Evolutionary conservation across 768 basidiomycete genomes (phyloP).

Genomic region (Sarcodon sp.): DNA sequence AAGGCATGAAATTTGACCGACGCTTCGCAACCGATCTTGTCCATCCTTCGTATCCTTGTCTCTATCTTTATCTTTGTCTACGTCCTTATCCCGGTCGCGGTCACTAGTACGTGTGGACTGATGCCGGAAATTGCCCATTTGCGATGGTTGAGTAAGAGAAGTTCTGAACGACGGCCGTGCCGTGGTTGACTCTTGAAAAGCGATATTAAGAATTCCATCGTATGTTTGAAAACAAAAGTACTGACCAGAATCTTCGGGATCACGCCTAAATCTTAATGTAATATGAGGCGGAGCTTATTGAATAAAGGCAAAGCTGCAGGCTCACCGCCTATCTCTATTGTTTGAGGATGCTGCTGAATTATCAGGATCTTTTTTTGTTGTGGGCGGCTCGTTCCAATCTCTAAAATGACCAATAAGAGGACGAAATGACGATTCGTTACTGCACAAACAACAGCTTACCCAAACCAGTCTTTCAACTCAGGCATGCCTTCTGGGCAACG

Average conservation of each 20-base stretch:
- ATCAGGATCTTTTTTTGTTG: slow-evolving; percentile 62
- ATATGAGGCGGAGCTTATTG: too few relatives aligned
- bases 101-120: slow-evolving; percentile 65
- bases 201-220: slow-evolving; percentile 24
- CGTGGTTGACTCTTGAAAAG: slow-evolving; percentile 24
- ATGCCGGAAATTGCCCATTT: slow-evolving; percentile 91
- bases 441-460: slow-evolving; percentile 34
- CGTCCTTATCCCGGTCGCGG: slow-evolving; percentile 26
- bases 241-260: slow-evolving; percentile 63
- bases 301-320: not conserved
- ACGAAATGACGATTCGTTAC: slow-evolving; percentile 4
- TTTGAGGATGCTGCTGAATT: slow-evolving; percentile 31
- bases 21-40: slow-evolving; percentile 67
- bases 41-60: slow-evolving; percentile 64
- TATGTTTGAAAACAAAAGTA: slow-evolving; percentile 1
- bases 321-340: slow-evolving; percentile 57
- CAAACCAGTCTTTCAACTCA: slow-evolving; percentile 77
- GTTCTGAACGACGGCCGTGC: slow-evolving; percentile 49
- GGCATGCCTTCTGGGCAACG: slow-evolving; percentile 67
- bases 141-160: slow-evolving; percentile 67
- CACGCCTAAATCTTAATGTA: slow-evolving; percentile 51
- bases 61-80: slow-evolving; percentile 35
- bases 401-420: slow-evolving; percentile 10
- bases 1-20: slow-evolving; percentile 20
- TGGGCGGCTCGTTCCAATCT: slow-evolving; percentile 47